phyloP scores from a whole-genome alignment of 805 yeast genomes.

The Clavispora vitiphila region DNA sequence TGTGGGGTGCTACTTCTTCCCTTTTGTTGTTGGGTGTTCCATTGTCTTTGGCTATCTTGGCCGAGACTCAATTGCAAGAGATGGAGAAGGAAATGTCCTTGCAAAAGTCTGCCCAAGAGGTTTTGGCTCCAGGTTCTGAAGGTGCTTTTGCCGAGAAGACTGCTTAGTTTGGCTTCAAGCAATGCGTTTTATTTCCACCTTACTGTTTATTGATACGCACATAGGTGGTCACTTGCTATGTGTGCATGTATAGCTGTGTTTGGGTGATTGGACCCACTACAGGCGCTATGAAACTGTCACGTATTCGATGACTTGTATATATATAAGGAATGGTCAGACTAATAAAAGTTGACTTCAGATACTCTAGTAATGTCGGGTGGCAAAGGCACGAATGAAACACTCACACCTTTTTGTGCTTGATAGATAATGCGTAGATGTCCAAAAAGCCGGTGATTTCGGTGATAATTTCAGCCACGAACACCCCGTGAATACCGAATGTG shows the following conservation, averaged over 20 bases:
- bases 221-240: background rate
- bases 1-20: constrained; percentile 85
- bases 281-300: constrained; percentile 3
- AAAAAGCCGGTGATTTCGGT: constrained; percentile 73
- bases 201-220: background rate
- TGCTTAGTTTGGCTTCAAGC: constrained; percentile 10
- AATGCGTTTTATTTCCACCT: background rate
- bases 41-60: constrained; percentile 77
- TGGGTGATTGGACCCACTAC: background rate
- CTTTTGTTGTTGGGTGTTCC: constrained; percentile 90
- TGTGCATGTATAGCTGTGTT: background rate
- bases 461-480: constrained; percentile 73
- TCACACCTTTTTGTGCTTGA: constrained; percentile 65
- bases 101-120: constrained; percentile 73
- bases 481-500: constrained; percentile 60
- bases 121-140: constrained; percentile 65
- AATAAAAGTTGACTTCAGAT: constrained; percentile 2
- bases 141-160: constrained; percentile 35
- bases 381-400: background rate
- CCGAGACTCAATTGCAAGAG: constrained; percentile 91
- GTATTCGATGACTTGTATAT: constrained; percentile 20
- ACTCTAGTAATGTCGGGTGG: background rate
- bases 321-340: constrained; percentile 7
- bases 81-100: constrained; percentile 87
- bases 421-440: constrained; percentile 80